A percentile compares a stretch with the other conserved stretches of the same genome.
Evolutionary conservation across 371 early-diverging fungal genomes (phyloP).

Genomic region (Parasitella parasitica): DNA sequence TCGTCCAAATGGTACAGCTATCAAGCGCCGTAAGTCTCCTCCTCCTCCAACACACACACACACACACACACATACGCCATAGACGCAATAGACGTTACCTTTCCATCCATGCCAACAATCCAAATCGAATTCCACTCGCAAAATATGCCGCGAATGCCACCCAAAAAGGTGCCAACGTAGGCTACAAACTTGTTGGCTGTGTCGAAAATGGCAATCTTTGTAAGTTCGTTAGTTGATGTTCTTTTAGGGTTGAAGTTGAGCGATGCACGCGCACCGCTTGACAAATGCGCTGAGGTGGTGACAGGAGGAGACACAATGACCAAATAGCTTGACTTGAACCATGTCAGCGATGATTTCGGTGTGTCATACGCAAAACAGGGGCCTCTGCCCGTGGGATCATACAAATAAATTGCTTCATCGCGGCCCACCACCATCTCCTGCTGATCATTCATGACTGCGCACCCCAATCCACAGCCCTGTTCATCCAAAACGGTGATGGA

Average conservation of each 20-base stretch:
- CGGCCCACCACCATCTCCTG: conserved; percentile 84
- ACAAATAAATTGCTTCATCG: conserved; percentile 91
- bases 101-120: conserved; percentile 78
- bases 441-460: conserved; percentile 71
- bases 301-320: conserved; percentile 72
- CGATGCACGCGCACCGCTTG: conserved; percentile 32
- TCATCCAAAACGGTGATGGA: conserved; percentile 71
- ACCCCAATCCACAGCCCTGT: conserved; percentile 80
- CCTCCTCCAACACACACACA: too few relatives aligned
- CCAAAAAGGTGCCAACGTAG: conserved; percentile 71
- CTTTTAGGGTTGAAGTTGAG: conserved; percentile 30
- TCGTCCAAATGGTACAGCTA: conserved; percentile 83
- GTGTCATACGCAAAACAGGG: conserved; percentile 91
- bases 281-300: conserved; percentile 46
- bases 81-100: conserved; percentile 46
- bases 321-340: conserved; percentile 76
- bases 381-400: conserved; percentile 89
- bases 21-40: too few relatives aligned
- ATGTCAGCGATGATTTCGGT: conserved; percentile 70
- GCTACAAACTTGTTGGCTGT: conserved; percentile 89
- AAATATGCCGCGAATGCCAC: conserved; percentile 67
- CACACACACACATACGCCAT: too few relatives aligned
- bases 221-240: conserved; percentile 42
- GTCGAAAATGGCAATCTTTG: conserved; percentile 87
- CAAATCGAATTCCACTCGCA: conserved; percentile 92